Evolutionary conservation across 2,329 filamentous ascomycete genomes (phyloP).

Genomic region (Trichoderma koningiopsis): DNA sequence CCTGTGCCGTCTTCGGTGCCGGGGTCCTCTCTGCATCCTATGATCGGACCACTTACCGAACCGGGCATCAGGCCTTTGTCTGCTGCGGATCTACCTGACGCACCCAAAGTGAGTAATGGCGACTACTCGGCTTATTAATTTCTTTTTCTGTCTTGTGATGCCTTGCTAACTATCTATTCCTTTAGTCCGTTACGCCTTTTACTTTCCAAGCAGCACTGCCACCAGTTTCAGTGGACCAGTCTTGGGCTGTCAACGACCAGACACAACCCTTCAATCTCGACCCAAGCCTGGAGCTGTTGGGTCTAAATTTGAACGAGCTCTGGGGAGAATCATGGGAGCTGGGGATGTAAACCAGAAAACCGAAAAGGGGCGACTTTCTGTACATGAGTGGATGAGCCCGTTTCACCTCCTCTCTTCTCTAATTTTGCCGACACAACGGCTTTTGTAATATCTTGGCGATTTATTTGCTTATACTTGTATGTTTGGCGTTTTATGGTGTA

Average conservation of each 20-base stretch:
- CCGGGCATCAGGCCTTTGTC: slow-evolving; percentile 35
- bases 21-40: slow-evolving; percentile 31
- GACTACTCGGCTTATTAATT: slow-evolving; percentile 26
- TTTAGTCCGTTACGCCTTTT: slow-evolving; percentile 47
- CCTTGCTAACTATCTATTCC: not conserved
- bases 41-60: slow-evolving; percentile 27
- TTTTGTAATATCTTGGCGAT: not conserved
- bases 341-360: slow-evolving; percentile 32
- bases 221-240: slow-evolving; percentile 40
- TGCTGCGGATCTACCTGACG: slow-evolving; percentile 41
- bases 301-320: slow-evolving; percentile 57
- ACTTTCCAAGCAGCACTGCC: slow-evolving; percentile 42
- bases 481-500: slow-evolving; percentile 23
- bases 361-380: not conserved
- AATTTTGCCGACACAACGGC: not conserved
- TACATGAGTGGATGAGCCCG: not conserved
- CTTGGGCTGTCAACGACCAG: slow-evolving; percentile 40
- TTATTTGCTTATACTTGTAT: not conserved
- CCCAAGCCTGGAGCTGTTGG: slow-evolving; percentile 56
- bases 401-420: not conserved
- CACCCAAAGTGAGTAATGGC: slow-evolving; percentile 43
- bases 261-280: slow-evolving; percentile 52
- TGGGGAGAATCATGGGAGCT: slow-evolving; percentile 56
- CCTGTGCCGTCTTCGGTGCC: slow-evolving; percentile 39
- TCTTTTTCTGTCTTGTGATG: not conserved